Percentiles rank a stretch among this genome's conserved stretches.
These are phyloP conservation scores for Piper betle DNA, from an alignment of 164 flowering plant species.

Conservation along the genomic window DNA sequence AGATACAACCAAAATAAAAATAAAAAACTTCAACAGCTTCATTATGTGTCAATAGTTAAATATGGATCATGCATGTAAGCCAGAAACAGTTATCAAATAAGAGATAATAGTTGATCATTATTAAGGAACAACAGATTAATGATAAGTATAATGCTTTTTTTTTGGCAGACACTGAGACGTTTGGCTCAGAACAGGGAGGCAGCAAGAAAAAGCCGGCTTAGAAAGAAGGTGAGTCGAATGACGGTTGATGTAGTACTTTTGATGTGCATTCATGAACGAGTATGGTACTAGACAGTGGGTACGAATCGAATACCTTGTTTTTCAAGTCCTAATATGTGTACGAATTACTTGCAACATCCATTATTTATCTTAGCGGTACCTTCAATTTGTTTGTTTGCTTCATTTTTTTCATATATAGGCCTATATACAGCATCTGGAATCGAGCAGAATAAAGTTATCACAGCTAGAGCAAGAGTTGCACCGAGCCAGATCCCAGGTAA, in stretches of 20 bases:
- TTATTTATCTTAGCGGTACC: not conserved
- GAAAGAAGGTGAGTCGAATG: slow-evolving; percentile 56
- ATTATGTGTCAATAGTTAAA: too few species aligned
- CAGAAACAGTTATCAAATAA: too few species aligned
- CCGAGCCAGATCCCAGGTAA: slow-evolving; percentile 82
- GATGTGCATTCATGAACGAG: not conserved
- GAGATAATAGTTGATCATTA: too few species aligned
- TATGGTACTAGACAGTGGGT: not conserved
- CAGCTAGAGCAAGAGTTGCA: slow-evolving; percentile 95
- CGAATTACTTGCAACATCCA: too few species aligned
- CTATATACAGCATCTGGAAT: slow-evolving; percentile 90
- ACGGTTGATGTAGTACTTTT: not conserved
- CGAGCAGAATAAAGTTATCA: slow-evolving; percentile 77
- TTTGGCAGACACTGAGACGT: slow-evolving; percentile 72
- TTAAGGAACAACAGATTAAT: too few species aligned
- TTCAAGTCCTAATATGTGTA: too few species aligned
- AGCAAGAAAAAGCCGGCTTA: slow-evolving; percentile 84
- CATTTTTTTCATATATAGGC: slow-evolving; percentile 34
- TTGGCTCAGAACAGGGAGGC: slow-evolving; percentile 99
- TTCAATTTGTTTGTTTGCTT: not conserved
- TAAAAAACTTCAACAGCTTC: too few species aligned
- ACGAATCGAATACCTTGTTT: not conserved
- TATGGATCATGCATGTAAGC: too few species aligned
- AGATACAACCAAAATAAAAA: not conserved
- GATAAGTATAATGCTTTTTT: not conserved